Conservation (phyloP, 1,139 yeast genomes). For the Yamadazyma songkhlaensis region DNA sequence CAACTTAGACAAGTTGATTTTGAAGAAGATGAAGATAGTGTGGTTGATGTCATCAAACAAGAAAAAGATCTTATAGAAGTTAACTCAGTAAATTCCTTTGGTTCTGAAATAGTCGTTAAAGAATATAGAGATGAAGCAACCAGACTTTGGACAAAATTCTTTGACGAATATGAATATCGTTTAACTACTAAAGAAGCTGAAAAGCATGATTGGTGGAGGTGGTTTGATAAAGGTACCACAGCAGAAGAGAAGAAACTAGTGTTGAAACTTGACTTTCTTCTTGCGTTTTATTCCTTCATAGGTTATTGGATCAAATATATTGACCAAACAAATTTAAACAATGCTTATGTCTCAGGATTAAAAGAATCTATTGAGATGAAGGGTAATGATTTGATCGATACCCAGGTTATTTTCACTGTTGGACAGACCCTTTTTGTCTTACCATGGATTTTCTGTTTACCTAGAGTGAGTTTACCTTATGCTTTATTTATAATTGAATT, state of each 20-base stretch:
- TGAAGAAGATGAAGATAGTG: slow-evolving; percentile 4
- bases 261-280: slow-evolving; percentile 22
- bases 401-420: slow-evolving; percentile 25
- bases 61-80: neutral
- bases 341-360: slow-evolving; percentile 30
- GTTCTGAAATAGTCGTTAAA: slow-evolving; percentile 4
- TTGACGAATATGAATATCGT: slow-evolving; percentile 31
- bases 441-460: slow-evolving; percentile 22
- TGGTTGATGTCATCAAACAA: slow-evolving; percentile 3
- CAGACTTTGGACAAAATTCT: slow-evolving; percentile 29
- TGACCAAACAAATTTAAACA: slow-evolving; percentile 21
- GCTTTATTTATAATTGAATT: slow-evolving; percentile 22
- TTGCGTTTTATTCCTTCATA: slow-evolving; percentile 24
- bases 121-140: slow-evolving; percentile 31
- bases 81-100: neutral
- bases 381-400: slow-evolving; percentile 28
- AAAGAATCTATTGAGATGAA: slow-evolving; percentile 24
- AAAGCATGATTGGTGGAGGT: slow-evolving; percentile 21
- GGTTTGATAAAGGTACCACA: slow-evolving; percentile 19
- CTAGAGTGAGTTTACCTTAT: slow-evolving; percentile 22
- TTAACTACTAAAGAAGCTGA: slow-evolving; percentile 12
- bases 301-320: slow-evolving; percentile 27
- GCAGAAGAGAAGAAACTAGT: slow-evolving; percentile 22
- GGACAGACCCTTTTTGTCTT: slow-evolving; percentile 25
- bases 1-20: slow-evolving; percentile 17